A percentile compares a stretch with the other conserved stretches of the same genome.
Conservation (phyloP, 2,329 filamentous ascomycete genomes). For the Chaetoscypha palmicola region DNA sequence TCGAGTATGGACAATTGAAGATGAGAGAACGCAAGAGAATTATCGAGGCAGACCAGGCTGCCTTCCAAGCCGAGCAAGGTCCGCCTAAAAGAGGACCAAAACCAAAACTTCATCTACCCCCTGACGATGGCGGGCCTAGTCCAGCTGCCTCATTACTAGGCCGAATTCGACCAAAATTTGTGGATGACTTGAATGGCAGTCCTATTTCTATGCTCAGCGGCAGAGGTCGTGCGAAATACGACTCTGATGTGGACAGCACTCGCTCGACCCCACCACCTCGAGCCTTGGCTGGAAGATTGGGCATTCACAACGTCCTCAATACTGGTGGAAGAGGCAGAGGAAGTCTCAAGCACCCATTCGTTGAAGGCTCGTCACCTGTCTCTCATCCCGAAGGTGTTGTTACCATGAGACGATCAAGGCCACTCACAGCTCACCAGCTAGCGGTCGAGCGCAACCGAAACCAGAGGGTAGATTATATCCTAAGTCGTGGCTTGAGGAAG, state of each 20-base stretch:
- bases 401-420: constrained; percentile 55
- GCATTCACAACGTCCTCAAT: constrained; percentile 24
- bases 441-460: constrained; percentile 73
- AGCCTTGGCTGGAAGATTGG: constrained; percentile 29
- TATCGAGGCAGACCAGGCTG: constrained; percentile 63
- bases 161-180: constrained; percentile 55
- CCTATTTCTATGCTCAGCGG: constrained; percentile 47
- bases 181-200: constrained; percentile 30
- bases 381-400: constrained; percentile 38
- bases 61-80: constrained; percentile 33
- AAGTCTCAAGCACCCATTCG: constrained; percentile 51
- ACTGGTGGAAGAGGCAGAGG: constrained; percentile 35
- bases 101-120: constrained; percentile 32
- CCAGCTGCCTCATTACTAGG: constrained; percentile 47
- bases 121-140: constrained; percentile 42
- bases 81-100: constrained; percentile 49
- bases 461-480: constrained; percentile 73
- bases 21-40: constrained; percentile 69
- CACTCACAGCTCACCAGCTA: constrained; percentile 73
- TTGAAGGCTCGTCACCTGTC: constrained; percentile 55
- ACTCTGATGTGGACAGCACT: constrained; percentile 47
- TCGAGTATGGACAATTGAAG: constrained; percentile 65
- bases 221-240: constrained; percentile 56
- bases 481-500: constrained; percentile 65
- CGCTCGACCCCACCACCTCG: constrained; percentile 45